Percentiles rank a stretch among this genome's conserved stretches.
These are phyloP conservation scores for Aspergillus eucalypticola DNA, from an alignment of 2,329 filamentous ascomycete species.

Conservation along the genomic window DNA sequence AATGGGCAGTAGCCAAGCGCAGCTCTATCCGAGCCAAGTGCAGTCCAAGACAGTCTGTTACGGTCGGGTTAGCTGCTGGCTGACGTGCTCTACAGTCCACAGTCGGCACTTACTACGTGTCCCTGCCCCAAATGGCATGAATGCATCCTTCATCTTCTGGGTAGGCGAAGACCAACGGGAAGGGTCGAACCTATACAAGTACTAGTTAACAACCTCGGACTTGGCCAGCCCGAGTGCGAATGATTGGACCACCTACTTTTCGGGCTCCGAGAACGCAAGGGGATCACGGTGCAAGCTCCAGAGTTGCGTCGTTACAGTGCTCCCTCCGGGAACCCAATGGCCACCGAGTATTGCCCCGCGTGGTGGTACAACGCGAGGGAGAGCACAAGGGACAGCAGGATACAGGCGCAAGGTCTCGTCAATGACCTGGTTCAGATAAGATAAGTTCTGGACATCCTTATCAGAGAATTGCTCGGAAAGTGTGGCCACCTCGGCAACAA, in stretches of 20 bases:
- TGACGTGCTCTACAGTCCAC: not conserved
- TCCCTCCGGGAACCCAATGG: conserved; percentile 52
- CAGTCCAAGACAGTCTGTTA: conserved; percentile 62
- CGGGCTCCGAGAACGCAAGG: conserved; percentile 51
- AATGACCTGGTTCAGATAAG: conserved; percentile 59
- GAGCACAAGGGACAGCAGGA: conserved; percentile 56
- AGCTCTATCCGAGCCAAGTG: conserved; percentile 65
- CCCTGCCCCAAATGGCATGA: conserved; percentile 69
- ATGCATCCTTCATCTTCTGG: conserved; percentile 55
- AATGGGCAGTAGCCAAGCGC: conserved; percentile 52
- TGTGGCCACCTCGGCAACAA: conserved; percentile 20
- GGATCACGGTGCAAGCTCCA: conserved; percentile 59
- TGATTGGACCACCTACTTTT: conserved; percentile 46
- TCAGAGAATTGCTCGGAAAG: conserved; percentile 20
- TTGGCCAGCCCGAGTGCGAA: not conserved
- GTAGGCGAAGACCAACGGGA: conserved; percentile 28
- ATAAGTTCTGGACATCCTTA: conserved; percentile 52
- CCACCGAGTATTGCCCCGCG: conserved; percentile 45
- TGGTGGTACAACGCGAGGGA: conserved; percentile 55
- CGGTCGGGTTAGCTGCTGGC: not conserved
- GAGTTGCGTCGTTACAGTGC: conserved; percentile 55
- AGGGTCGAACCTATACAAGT: conserved; percentile 27
- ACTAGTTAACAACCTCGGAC: conserved; percentile 42
- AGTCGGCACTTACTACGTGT: conserved; percentile 51
- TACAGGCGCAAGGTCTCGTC: conserved; percentile 60